Conservation (phyloP, 2,329 filamentous ascomycete species). For the Colletotrichum navitas region DNA sequence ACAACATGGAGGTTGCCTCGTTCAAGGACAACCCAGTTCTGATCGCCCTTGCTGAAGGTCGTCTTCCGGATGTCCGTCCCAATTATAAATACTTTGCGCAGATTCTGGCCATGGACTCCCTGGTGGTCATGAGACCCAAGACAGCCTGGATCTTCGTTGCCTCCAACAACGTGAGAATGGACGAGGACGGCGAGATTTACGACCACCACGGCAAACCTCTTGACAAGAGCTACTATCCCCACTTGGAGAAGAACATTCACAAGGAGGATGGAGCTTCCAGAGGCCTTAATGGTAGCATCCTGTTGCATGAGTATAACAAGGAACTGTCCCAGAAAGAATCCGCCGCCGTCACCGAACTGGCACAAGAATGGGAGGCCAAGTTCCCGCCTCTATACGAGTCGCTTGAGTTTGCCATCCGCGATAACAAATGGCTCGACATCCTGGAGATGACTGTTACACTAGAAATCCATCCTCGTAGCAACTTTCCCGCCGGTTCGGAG, state of each 20-base stretch:
- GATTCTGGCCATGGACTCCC: slow-evolving; percentile 66
- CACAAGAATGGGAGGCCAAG: slow-evolving; percentile 68
- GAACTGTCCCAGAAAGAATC: slow-evolving; percentile 67
- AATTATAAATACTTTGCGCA: slow-evolving; percentile 73
- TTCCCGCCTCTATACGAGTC: slow-evolving; percentile 69
- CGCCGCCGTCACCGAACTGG: slow-evolving; percentile 66
- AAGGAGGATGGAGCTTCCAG: slow-evolving; percentile 64
- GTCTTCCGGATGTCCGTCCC: slow-evolving; percentile 68
- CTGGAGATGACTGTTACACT: slow-evolving; percentile 74
- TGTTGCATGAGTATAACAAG: slow-evolving; percentile 71
- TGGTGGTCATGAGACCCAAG: slow-evolving; percentile 67
- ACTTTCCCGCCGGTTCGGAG: slow-evolving; percentile 70
- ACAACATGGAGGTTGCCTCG: slow-evolving; percentile 61
- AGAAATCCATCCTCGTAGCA: slow-evolving; percentile 68
- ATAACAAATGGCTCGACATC: slow-evolving; percentile 68
- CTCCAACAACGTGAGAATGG: slow-evolving; percentile 64
- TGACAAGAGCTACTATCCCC: slow-evolving; percentile 65
- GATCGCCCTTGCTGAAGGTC: slow-evolving; percentile 68
- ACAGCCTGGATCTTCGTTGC: slow-evolving; percentile 71
- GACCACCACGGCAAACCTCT: slow-evolving; percentile 59
- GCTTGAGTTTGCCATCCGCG: slow-evolving; percentile 61
- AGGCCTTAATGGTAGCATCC: slow-evolving; percentile 61
- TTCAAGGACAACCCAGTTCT: slow-evolving; percentile 76
- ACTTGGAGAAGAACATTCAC: slow-evolving; percentile 67
- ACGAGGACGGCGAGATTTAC: slow-evolving; percentile 57